Conservation (phyloP, 1,139 yeast genomes). For the Candida frijolesensis region DNA sequence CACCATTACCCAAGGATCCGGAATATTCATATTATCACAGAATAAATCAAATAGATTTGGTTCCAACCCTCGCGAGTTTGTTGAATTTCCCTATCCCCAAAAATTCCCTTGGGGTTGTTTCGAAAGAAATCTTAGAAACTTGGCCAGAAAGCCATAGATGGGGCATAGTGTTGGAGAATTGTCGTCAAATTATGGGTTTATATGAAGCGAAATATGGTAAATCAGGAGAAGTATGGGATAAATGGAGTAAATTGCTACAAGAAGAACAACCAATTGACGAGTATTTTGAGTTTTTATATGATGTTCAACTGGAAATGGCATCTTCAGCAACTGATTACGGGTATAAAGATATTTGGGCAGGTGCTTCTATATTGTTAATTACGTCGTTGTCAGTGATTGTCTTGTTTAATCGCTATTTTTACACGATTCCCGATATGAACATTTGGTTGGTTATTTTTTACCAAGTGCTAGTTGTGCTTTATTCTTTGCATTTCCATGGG, state of each 20-base stretch:
- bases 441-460: conserved; percentile 23
- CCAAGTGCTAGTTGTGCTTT: conserved; percentile 39
- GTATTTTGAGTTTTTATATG: conserved; percentile 42
- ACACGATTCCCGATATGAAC: conserved; percentile 14
- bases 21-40: conserved; percentile 54
- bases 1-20: conserved; percentile 41
- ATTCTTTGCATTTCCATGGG: conserved; percentile 72
- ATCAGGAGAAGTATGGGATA: conserved; percentile 13
- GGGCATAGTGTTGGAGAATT: conserved; percentile 57
- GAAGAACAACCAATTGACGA: conserved; percentile 19
- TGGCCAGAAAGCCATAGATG: conserved; percentile 45
- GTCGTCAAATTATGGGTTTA: conserved; percentile 55
- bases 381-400: conserved; percentile 28
- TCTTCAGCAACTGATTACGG: conserved; percentile 76
- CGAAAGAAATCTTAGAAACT: conserved; percentile 56
- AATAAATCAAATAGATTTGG: conserved; percentile 82
- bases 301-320: conserved; percentile 59
- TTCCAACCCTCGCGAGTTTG: conserved; percentile 77
- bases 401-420: conserved; percentile 20
- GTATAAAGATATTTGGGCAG: conserved; percentile 50
- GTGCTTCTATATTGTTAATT: conserved; percentile 40
- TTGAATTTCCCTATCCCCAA: conserved; percentile 83
- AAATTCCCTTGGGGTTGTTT: conserved; percentile 77
- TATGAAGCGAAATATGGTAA: conserved; percentile 28
- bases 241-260: conserved; percentile 18